Conservation (phyloP, 2,329 filamentous ascomycete species). For the Colletotrichum theobromicola region DNA sequence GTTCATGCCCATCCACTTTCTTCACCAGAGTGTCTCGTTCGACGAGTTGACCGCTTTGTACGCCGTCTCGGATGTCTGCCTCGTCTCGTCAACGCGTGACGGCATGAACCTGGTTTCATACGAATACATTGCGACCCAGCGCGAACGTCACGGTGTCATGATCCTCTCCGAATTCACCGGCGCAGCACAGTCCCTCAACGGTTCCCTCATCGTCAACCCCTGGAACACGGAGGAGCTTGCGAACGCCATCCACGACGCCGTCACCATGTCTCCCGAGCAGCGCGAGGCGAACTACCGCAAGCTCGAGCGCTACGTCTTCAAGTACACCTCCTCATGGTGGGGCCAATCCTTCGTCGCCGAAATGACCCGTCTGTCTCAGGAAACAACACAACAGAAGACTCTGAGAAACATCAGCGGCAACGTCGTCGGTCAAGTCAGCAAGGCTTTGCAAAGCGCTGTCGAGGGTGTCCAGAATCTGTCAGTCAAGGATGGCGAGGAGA, state of each 20-base stretch:
- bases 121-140: conserved; percentile 95
- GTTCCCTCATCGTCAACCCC: conserved; percentile 92
- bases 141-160: conserved; percentile 89
- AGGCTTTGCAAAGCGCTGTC: conserved; percentile 11
- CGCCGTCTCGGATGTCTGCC: conserved; percentile 87
- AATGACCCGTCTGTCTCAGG: conserved; percentile 61
- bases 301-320: conserved; percentile 92
- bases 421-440: conserved; percentile 31
- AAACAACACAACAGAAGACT: conserved; percentile 43
- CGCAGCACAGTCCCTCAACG: conserved; percentile 92
- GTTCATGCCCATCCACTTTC: conserved; percentile 98
- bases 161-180: conserved; percentile 97
- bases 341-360: conserved; percentile 91
- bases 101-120: conserved; percentile 99
- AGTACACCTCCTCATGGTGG: conserved; percentile 98
- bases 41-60: conserved; percentile 95
- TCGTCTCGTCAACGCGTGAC: conserved; percentile 94
- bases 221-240: conserved; percentile 98
- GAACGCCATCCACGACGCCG: conserved; percentile 92
- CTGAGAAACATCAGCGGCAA: conserved; percentile 45
- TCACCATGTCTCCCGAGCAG: conserved; percentile 93
- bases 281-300: conserved; percentile 88
- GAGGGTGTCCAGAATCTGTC: not conserved
- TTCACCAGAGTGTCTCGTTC: conserved; percentile 94
- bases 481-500: not conserved